These are phyloP conservation scores for Yarrowia hollandica DNA, from an alignment of 805 yeast genomes.

Conservation along the genomic window DNA sequence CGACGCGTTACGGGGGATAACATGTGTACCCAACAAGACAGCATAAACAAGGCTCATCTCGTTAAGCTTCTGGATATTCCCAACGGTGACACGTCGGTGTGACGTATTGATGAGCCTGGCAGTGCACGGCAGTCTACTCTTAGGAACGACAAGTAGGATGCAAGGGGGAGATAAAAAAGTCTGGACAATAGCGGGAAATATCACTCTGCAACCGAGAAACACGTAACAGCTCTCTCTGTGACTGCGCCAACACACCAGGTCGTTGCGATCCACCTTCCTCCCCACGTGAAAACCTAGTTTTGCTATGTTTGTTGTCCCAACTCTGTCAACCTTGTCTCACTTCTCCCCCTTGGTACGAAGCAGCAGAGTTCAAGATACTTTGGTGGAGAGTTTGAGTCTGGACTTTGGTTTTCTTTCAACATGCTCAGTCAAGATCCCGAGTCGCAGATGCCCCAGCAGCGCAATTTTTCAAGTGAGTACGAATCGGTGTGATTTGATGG, in stretches of 20 bases:
- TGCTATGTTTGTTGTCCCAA: constrained; percentile 8
- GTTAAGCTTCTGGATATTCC: not conserved
- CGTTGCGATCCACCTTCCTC: too few relatives aligned
- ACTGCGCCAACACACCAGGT: too few relatives aligned
- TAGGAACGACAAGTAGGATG: too few relatives aligned
- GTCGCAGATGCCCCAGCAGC: constrained; percentile 29
- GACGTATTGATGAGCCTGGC: too few relatives aligned
- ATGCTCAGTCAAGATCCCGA: constrained; percentile 28
- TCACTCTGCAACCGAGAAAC: too few relatives aligned
- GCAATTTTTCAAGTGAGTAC: constrained; percentile 25
- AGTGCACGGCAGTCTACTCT: too few relatives aligned
- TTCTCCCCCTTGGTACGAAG: not conserved
- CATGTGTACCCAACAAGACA: not conserved
- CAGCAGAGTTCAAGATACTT: constrained; percentile 22
- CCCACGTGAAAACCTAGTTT: constrained; percentile 17
- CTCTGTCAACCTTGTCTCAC: constrained; percentile 14
- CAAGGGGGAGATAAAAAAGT: too few relatives aligned
- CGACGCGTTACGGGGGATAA: too few relatives aligned
- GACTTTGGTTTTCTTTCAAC: constrained; percentile 23
- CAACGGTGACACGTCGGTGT: not conserved
- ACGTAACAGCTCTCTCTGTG: too few relatives aligned
- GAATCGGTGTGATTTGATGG: too few relatives aligned
- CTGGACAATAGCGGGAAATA: too few relatives aligned
- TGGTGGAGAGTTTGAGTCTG: constrained; percentile 14
- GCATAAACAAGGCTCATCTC: not conserved